Base-by-base conservation (phyloP, 345 rosid genomes). In the Acer campestre region DNA sequence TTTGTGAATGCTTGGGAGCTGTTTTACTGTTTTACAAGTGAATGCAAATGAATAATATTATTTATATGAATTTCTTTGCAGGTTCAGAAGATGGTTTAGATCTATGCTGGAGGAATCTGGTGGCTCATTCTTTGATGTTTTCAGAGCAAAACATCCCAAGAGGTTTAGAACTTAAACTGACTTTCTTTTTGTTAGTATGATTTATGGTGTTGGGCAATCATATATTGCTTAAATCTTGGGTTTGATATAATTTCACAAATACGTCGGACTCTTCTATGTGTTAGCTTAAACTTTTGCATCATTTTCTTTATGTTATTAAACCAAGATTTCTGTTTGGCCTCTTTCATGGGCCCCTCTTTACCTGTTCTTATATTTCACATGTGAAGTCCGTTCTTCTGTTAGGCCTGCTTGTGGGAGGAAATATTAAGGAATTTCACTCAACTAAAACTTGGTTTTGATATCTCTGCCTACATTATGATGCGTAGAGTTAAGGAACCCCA, bases 31-130 rank as follows among this genome's bases (percentile, higher is more conserved):
- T 69, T 38, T 67, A 56, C 42, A 9, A 23, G 38, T 61, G 48
- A 27, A 46, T 6, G 20, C 70, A 1, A 42, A 14, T 64, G 38
- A 35, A 20, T 10, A 3, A 8, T 75, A 2, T 69, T n/a, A 6
- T 35, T 44, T n/a, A 73, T 46, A 10, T 81, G 64, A 75, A 49
- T 16, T 61, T n/a, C 38, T 77, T 73, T 75, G 69, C 79, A 93
- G 99, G 81, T 91, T 91, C 82, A 88, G 99, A 80, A 90, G 78
- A 76, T 95, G 98, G 99, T 88, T 92, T 78, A 90, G 97, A 85
- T 93, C 99, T 49, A 65, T 91, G 83, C 82, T 91, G 59, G 85
- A 89, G 85, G 82, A 87, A 83, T 75, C 73, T 77, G 94, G 97
- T 80, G 99, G 98, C 63, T 75, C 77, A 18, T 95, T 95, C 82